phyloP scores from a whole-genome alignment of 495 filamentous ascomycete species.

The Neurospora sp. region DNA sequence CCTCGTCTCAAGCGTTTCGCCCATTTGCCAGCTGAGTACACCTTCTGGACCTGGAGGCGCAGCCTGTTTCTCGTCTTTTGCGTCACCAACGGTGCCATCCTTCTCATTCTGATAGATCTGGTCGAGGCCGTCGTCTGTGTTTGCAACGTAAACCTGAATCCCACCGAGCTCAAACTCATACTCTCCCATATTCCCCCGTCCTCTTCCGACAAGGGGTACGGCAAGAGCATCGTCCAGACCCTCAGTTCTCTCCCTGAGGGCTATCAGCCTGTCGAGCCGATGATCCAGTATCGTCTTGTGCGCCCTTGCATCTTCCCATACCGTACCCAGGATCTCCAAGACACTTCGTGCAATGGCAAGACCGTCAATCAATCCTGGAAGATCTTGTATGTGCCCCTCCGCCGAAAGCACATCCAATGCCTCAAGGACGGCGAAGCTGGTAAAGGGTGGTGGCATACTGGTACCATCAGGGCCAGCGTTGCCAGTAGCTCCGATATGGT shows the following conservation, averaged over 20 bases:
- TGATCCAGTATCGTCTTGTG: conserved; percentile 13
- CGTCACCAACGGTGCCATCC: neutral
- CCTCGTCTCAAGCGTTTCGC: conserved; percentile 11
- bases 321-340: conserved; percentile 8
- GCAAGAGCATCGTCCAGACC: neutral
- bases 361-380: conserved; percentile 10
- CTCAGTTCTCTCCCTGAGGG: conserved; percentile 8
- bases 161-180: neutral
- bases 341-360: conserved; percentile 13
- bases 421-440: conserved; percentile 15
- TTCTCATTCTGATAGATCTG: neutral
- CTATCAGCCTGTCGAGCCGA: conserved; percentile 11
- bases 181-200: neutral
- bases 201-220: neutral
- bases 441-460: conserved; percentile 12
- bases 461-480: conserved; percentile 1
- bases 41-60: neutral
- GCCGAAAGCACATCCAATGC: conserved; percentile 19
- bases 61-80: neutral
- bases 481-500: neutral
- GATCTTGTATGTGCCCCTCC: conserved; percentile 11
- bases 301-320: conserved; percentile 15
- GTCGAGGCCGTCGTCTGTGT: neutral
- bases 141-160: conserved; percentile 5
- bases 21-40: conserved; percentile 14